Conservation (phyloP, 192 early-diverging fungal species). For the Dissophora globulifera region DNA sequence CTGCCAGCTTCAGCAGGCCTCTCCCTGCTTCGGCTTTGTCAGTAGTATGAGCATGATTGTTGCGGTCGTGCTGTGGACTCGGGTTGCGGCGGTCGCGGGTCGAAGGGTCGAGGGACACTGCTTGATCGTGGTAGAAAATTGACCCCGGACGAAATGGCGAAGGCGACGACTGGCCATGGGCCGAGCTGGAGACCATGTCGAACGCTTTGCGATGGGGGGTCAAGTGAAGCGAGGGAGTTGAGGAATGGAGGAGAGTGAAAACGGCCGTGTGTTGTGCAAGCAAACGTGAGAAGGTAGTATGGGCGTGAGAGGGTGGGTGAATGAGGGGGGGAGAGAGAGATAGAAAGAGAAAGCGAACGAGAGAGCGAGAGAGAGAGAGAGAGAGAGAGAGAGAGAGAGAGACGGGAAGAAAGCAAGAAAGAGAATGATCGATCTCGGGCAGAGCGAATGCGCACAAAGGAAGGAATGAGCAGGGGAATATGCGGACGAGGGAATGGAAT, state of each 20-base stretch:
- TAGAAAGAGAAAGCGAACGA: background rate
- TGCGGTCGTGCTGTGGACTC: too few relatives aligned
- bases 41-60: background rate
- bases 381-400: background rate
- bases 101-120: background rate
- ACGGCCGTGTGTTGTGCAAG: too few relatives aligned
- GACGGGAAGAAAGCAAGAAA: background rate
- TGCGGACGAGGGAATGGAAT: background rate
- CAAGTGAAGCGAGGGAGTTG: too few relatives aligned
- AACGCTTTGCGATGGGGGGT: too few relatives aligned
- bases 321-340: background rate
- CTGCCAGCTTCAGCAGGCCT: background rate
- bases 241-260: too few relatives aligned
- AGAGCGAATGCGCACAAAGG: background rate
- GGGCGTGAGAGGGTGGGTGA: background rate
- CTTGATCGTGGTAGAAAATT: conserved; percentile 27
- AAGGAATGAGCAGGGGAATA: background rate
- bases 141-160: conserved; percentile 26
- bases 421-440: background rate
- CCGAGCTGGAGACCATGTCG: too few relatives aligned
- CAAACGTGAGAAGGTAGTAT: background rate
- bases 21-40: too few relatives aligned
- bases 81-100: background rate
- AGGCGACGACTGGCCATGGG: too few relatives aligned
- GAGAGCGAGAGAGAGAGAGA: background rate